Conservation (phyloP, 805 yeast genomes). For the Monosporozyma aquatica region DNA sequence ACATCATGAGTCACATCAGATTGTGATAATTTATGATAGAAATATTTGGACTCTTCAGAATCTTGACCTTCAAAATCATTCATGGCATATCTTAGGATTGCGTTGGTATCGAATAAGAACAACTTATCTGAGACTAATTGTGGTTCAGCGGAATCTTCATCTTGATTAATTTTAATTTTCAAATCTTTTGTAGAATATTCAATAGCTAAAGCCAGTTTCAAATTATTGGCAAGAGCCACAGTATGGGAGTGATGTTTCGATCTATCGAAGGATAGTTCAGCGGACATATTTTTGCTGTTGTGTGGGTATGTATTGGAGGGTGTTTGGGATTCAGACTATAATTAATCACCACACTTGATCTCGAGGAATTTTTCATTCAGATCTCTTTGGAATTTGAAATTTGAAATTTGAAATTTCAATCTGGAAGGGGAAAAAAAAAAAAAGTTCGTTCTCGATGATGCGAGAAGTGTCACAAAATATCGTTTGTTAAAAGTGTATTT, state of each 20-base stretch:
- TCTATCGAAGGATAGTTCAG: conserved; percentile 20
- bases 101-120: conserved; percentile 50
- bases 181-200: conserved; percentile 20
- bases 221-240: conserved; percentile 23
- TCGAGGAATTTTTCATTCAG: too few relatives aligned
- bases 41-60: conserved; percentile 27
- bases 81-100: conserved; percentile 57
- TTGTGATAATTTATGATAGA: conserved; percentile 15
- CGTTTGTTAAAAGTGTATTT: too few relatives aligned
- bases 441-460: too few relatives aligned
- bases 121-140: conserved; percentile 23
- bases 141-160: conserved; percentile 16
- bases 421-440: too few relatives aligned
- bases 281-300: not conserved
- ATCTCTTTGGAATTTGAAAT: too few relatives aligned
- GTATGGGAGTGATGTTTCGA: conserved; percentile 16
- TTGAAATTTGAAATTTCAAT: too few relatives aligned
- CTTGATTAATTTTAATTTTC: conserved; percentile 16
- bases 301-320: not conserved
- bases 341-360: too few relatives aligned
- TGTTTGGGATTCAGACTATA: too few relatives aligned
- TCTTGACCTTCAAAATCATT: conserved; percentile 36
- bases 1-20: conserved; percentile 34
- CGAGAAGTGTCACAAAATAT: too few relatives aligned
- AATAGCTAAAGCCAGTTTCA: conserved; percentile 27